These are phyloP conservation scores for Penicillium rolfsii DNA, from an alignment of 2,329 filamentous ascomycete genomes.

Conservation along the genomic window DNA sequence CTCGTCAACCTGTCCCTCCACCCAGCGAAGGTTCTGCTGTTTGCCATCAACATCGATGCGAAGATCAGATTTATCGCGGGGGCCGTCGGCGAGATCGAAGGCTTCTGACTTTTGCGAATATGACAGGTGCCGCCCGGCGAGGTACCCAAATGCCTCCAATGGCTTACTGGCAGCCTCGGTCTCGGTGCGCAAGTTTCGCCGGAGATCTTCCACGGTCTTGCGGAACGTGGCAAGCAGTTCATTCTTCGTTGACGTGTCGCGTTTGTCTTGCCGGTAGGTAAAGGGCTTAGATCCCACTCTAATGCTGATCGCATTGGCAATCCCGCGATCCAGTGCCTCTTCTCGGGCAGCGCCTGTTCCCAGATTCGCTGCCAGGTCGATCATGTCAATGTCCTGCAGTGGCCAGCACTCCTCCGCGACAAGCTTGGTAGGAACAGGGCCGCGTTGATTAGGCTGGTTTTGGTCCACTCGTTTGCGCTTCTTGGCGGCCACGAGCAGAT, in stretches of 20 bases:
- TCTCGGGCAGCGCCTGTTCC: slow-evolving; percentile 42
- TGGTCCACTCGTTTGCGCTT: slow-evolving; percentile 89
- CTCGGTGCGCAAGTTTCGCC: slow-evolving; percentile 81
- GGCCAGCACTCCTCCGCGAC: slow-evolving; percentile 95
- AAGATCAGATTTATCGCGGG: slow-evolving; percentile 72
- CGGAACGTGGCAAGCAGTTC: slow-evolving; percentile 84
- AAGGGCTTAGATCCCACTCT: slow-evolving; percentile 88
- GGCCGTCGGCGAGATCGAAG: slow-evolving; percentile 74
- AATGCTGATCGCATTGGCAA: slow-evolving; percentile 87
- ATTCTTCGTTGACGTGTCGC: slow-evolving; percentile 76
- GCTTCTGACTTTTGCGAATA: slow-evolving; percentile 75
- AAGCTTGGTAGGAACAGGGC: slow-evolving; percentile 66
- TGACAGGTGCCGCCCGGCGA: slow-evolving; percentile 75
- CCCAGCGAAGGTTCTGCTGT: slow-evolving; percentile 93
- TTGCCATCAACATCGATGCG: slow-evolving; percentile 96
- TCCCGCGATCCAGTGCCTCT: slow-evolving; percentile 58
- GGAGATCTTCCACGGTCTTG: slow-evolving; percentile 88
- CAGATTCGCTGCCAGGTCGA: slow-evolving; percentile 71
- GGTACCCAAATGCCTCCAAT: slow-evolving; percentile 82
- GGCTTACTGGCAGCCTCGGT: slow-evolving; percentile 84
- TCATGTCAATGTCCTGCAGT: slow-evolving; percentile 86
- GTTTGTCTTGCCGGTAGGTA: slow-evolving; percentile 88
- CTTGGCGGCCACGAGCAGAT: slow-evolving; percentile 84
- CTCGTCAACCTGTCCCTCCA: slow-evolving; percentile 92
- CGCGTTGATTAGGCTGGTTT: slow-evolving; percentile 49